These are phyloP conservation scores for Jatropha multifida DNA, from an alignment of 441 rosid species.

Conservation along the genomic window DNA sequence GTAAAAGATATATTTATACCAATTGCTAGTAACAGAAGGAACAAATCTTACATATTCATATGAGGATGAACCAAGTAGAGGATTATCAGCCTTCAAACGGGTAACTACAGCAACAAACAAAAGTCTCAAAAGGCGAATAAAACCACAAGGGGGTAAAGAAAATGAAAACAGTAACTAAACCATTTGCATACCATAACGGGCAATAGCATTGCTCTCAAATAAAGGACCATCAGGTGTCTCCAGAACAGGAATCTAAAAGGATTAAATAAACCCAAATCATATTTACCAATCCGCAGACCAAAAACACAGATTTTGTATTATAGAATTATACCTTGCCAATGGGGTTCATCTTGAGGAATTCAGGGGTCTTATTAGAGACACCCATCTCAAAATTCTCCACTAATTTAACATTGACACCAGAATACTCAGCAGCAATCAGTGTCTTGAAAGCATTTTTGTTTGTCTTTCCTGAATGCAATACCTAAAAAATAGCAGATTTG, in stretches of 20 bases:
- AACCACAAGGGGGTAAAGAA: not conserved
- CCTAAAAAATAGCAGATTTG: slow-evolving; percentile 30
- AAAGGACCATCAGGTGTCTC: slow-evolving; percentile 86
- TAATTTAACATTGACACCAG: slow-evolving; percentile 60
- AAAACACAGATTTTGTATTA: too few species aligned
- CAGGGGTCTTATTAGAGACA: slow-evolving; percentile 77
- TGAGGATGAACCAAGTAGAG: slow-evolving; percentile 60
- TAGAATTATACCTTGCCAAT: slow-evolving; percentile 64
- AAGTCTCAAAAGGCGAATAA: not conserved
- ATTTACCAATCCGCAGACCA: not conserved
- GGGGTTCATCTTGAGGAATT: slow-evolving; percentile 87
- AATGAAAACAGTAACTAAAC: not conserved
- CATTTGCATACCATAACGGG: slow-evolving; percentile 65
- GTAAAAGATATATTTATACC: too few species aligned
- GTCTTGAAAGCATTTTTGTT: slow-evolving; percentile 67
- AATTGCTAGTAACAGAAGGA: not conserved
- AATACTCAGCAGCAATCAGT: slow-evolving; percentile 80
- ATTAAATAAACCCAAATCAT: not conserved
- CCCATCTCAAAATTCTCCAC: slow-evolving; percentile 71
- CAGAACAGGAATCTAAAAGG: slow-evolving; percentile 68
- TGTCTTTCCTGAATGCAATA: slow-evolving; percentile 51
- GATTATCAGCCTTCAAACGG: slow-evolving; percentile 51
- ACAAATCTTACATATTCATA: slow-evolving; percentile 58
- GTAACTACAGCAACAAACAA: slow-evolving; percentile 41
- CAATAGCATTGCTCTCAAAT: slow-evolving; percentile 94